Conservation (phyloP, 805 yeast species). For the Saccharomycopsis sp. region DNA sequence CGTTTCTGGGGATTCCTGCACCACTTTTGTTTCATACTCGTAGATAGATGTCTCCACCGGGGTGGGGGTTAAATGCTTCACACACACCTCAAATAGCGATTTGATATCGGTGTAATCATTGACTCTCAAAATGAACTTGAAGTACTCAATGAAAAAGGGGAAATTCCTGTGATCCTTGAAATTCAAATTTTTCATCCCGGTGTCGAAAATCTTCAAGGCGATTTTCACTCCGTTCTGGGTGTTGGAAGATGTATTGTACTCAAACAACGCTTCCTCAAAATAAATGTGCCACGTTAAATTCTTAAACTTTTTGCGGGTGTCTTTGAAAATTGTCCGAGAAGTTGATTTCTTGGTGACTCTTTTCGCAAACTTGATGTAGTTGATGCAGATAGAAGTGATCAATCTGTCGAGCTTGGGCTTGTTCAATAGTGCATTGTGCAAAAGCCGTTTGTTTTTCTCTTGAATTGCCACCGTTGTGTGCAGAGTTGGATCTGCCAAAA, state of each 20-base stretch:
- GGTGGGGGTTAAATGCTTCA: conserved; percentile 38
- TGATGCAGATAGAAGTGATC: conserved; percentile 54
- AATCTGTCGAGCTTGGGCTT: conserved; percentile 22
- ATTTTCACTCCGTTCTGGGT: conserved; percentile 46
- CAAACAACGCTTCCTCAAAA: conserved; percentile 76
- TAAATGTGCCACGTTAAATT: conserved; percentile 66
- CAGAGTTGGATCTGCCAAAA: conserved; percentile 16
- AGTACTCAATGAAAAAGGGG: conserved; percentile 56
- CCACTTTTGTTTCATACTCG: conserved; percentile 21
- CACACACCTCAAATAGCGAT: conserved; percentile 71
- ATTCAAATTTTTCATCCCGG: conserved; percentile 49
- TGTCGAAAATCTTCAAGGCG: conserved; percentile 67
- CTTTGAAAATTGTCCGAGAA: conserved; percentile 47
- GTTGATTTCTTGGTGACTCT: conserved; percentile 32
- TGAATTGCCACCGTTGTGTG: conserved; percentile 20
- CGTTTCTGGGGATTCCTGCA: conserved; percentile 2
- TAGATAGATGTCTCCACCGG: conserved; percentile 11
- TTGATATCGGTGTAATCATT: conserved; percentile 68
- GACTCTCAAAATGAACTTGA: conserved; percentile 62
- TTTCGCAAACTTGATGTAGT: conserved; percentile 63
- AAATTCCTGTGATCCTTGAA: conserved; percentile 40
- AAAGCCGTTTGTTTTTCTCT: conserved; percentile 2
- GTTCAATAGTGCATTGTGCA: conserved; percentile 17
- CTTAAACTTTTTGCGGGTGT: conserved; percentile 65
- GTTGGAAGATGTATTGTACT: conserved; percentile 43